A percentile compares a stretch with the other conserved stretches of the same genome.
Conservation (phyloP, 2,329 filamentous ascomycete species). For the Xylaria sp. region DNA sequence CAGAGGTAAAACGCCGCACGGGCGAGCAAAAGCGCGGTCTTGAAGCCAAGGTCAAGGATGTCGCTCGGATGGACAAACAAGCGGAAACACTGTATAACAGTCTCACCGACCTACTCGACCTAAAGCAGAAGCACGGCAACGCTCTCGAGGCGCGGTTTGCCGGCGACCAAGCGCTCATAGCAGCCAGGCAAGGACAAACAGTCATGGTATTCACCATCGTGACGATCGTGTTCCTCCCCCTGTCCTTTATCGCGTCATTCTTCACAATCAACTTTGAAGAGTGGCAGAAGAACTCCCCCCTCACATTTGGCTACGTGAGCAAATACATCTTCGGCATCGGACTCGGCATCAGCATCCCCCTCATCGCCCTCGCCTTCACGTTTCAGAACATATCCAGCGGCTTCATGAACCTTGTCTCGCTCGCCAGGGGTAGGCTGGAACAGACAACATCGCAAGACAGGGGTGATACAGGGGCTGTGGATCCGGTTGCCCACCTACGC, state of each 20-base stretch:
- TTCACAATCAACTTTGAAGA: constrained; percentile 41
- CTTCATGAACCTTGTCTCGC: constrained; percentile 8
- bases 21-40: constrained; percentile 53
- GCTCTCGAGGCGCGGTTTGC: constrained; percentile 60
- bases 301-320: constrained; percentile 46
- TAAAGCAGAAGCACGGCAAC: constrained; percentile 66
- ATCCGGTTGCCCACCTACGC: neutral
- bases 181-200: constrained; percentile 45
- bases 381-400: constrained; percentile 33
- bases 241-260: constrained; percentile 40
- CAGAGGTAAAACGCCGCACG: constrained; percentile 49
- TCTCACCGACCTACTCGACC: constrained; percentile 57
- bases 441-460: neutral
- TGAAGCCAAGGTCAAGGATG: constrained; percentile 53
- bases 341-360: constrained; percentile 36
- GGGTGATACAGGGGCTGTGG: neutral
- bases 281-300: constrained; percentile 37
- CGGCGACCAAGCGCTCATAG: constrained; percentile 55
- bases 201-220: constrained; percentile 43
- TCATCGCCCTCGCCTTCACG: constrained; percentile 36
- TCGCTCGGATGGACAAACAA: constrained; percentile 60
- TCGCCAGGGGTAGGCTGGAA: constrained; percentile 1
- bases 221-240: constrained; percentile 41
- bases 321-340: constrained; percentile 48
- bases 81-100: constrained; percentile 55